A percentile compares a stretch with the other conserved stretches of the same genome.
phyloP scores from a whole-genome alignment of 1,284 basidiomycete genomes.

The Boletellus sp. region DNA sequence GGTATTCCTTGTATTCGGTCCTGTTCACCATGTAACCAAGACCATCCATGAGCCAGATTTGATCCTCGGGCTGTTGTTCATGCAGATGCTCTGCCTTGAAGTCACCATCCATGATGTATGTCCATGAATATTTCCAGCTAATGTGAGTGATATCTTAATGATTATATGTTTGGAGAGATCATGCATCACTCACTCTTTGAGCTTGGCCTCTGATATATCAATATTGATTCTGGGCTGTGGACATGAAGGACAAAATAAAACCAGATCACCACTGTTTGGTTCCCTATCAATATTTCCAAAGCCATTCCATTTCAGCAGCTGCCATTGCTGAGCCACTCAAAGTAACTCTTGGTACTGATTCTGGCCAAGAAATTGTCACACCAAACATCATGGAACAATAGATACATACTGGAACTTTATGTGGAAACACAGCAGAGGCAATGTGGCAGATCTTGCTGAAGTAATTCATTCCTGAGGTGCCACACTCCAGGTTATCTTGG shows the following conservation, averaged over 20 bases:
- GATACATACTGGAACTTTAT: background rate
- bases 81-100: background rate
- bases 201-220: too few species aligned
- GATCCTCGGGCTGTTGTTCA: background rate
- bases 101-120: background rate
- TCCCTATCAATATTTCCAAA: too few species aligned
- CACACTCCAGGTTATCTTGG: background rate
- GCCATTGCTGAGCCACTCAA: too few species aligned
- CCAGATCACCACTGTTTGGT: too few species aligned
- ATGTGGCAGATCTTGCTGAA: background rate
- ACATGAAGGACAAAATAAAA: background rate
- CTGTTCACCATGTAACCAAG: conserved; percentile 1
- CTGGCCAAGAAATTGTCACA: too few species aligned
- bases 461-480: background rate
- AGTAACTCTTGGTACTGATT: too few species aligned
- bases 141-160: too few species aligned
- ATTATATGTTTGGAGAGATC: too few species aligned
- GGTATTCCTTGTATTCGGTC: background rate
- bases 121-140: background rate
- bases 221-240: background rate
- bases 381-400: too few species aligned
- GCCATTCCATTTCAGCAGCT: background rate
- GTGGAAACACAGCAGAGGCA: background rate
- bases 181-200: too few species aligned
- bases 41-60: conserved; percentile 10